Conservation (phyloP, 2,329 filamentous ascomycete genomes). For the Penicillium oxalicum region DNA sequence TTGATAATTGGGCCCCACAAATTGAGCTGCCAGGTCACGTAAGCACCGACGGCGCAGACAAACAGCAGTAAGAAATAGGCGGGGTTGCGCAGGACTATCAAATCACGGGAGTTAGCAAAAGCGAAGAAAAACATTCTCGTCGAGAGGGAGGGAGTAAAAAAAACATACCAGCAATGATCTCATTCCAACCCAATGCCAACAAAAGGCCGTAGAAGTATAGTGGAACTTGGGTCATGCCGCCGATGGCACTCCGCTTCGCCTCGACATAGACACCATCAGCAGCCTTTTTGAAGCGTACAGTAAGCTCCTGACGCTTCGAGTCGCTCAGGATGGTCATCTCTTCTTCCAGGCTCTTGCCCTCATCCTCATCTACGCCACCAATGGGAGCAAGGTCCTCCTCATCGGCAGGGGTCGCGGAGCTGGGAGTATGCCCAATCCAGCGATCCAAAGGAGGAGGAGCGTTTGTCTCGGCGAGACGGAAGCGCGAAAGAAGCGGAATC, state of each 20-base stretch:
- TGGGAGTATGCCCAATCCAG: constrained; percentile 76
- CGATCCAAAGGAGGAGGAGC: constrained; percentile 72
- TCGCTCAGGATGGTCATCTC: constrained; percentile 95
- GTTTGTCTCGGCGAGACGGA: constrained; percentile 69
- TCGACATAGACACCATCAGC: constrained; percentile 97
- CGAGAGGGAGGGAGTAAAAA: constrained; percentile 4
- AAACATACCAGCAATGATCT: constrained; percentile 80
- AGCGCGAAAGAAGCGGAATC: constrained; percentile 81
- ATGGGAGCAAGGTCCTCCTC: constrained; percentile 87
- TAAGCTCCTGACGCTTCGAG: constrained; percentile 81
- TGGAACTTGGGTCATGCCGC: constrained; percentile 87
- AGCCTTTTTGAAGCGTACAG: constrained; percentile 94
- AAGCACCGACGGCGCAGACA: constrained; percentile 67
- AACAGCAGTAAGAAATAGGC: constrained; percentile 86
- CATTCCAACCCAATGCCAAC: constrained; percentile 94
- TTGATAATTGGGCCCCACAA: constrained; percentile 93
- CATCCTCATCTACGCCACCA: constrained; percentile 88
- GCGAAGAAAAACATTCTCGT: too few relatives aligned
- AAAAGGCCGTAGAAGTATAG: constrained; percentile 90
- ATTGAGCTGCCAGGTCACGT: constrained; percentile 88
- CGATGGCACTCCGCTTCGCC: constrained; percentile 93
- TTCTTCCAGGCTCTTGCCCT: constrained; percentile 89
- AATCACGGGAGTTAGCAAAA: background rate
- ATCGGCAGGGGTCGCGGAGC: constrained; percentile 68
- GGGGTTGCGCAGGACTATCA: constrained; percentile 80